Evolutionary conservation across 2,329 filamentous ascomycete species (phyloP).

Genomic region (Pestalotiopsis sp.): DNA sequence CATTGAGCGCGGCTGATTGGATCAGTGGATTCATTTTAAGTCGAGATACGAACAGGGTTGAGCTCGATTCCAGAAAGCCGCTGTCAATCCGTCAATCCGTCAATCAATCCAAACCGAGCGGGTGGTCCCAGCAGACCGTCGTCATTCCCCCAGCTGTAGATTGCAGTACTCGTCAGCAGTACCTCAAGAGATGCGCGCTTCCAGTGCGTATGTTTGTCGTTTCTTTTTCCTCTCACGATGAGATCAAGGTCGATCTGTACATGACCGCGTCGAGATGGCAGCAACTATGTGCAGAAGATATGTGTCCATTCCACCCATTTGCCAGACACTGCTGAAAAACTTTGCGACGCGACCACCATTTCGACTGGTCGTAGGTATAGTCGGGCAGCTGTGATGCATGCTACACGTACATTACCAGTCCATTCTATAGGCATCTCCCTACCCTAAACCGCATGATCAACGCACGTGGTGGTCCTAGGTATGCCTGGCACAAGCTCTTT

Average conservation of each 20-base stretch:
- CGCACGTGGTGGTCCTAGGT: neutral
- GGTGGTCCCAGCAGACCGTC: neutral
- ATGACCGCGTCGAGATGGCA: neutral
- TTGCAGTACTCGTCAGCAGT: neutral
- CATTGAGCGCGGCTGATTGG: neutral
- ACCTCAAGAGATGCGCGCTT: neutral
- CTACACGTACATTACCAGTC: neutral
- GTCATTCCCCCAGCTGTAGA: neutral
- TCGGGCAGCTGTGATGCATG: neutral
- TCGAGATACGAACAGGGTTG: neutral
- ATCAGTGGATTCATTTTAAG: neutral
- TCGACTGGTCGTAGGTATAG: neutral
- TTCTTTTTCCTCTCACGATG: neutral
- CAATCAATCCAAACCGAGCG: neutral
- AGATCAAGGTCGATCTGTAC: neutral
- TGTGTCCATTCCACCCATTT: neutral
- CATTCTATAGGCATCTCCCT: neutral
- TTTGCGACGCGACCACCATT: neutral
- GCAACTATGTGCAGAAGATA: neutral
- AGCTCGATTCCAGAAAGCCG: slow-evolving; percentile 4
- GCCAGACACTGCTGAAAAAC: neutral
- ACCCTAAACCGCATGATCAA: neutral
- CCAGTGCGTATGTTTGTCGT: neutral
- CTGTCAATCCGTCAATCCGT: slow-evolving; percentile 7
- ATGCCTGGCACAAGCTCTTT: neutral